Percentiles rank a stretch among this genome's conserved stretches.
phyloP scores from a whole-genome alignment of 2,329 filamentous ascomycete species.

The Didymella sp. region DNA sequence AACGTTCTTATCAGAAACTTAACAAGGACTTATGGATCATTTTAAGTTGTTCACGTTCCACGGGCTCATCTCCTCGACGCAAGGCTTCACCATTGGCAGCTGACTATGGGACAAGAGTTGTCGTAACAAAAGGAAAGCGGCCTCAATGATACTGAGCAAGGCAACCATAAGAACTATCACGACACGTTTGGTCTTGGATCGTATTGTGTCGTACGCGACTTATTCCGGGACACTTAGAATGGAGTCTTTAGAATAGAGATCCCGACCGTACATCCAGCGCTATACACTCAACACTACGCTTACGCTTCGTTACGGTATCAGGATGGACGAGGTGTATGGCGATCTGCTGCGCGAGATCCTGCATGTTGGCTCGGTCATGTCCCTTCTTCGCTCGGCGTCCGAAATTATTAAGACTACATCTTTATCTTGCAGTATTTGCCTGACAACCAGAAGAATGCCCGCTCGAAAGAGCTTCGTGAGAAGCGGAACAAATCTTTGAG shows the following conservation, averaged over 20 bases:
- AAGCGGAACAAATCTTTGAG: constrained; percentile 60
- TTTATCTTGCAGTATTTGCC: constrained; percentile 56
- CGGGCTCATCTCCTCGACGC: constrained; percentile 56
- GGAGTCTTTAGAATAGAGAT: background rate
- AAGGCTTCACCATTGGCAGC: constrained; percentile 64
- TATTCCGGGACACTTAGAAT: background rate
- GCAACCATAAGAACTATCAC: constrained; percentile 49
- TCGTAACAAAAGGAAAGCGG: constrained; percentile 61
- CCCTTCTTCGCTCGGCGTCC: constrained; percentile 57
- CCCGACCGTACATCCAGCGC: background rate
- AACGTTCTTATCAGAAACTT: constrained; percentile 59
- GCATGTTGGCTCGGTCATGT: constrained; percentile 62
- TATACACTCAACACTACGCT: constrained; percentile 60
- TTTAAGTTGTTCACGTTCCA: constrained; percentile 62
- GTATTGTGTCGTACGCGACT: background rate
- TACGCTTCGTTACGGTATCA: constrained; percentile 62
- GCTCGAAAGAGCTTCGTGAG: constrained; percentile 56
- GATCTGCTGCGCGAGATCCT: constrained; percentile 49
- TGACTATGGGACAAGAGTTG: constrained; percentile 62
- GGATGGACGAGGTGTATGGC: constrained; percentile 63
- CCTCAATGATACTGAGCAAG: constrained; percentile 49
- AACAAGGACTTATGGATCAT: constrained; percentile 58
- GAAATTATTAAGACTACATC: constrained; percentile 60
- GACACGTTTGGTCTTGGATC: background rate
- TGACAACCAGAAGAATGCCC: constrained; percentile 59